These are phyloP conservation scores for Scedosporium aurantiacum DNA, from an alignment of 2,329 filamentous ascomycete species.

Conservation along the genomic window DNA sequence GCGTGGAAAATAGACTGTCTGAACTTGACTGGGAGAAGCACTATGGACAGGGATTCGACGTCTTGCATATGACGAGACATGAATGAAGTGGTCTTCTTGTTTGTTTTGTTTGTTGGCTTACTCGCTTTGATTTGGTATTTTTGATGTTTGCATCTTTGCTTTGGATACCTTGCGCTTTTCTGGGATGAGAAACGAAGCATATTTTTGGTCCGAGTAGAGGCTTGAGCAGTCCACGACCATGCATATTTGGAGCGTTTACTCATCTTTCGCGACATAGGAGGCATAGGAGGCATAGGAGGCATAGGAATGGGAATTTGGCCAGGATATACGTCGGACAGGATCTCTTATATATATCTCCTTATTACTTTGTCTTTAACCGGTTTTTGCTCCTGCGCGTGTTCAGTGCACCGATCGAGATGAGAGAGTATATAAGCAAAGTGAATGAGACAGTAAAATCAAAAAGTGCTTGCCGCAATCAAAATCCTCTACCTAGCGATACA, in stretches of 20 bases:
- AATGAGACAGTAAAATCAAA: neutral
- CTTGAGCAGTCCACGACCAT: too few relatives aligned
- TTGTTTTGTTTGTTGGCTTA: neutral
- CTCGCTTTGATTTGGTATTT: neutral
- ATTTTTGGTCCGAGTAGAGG: too few relatives aligned
- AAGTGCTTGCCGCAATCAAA: neutral
- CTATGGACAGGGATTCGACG: constrained; percentile 78
- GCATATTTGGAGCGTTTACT: too few relatives aligned
- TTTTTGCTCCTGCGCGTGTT: neutral
- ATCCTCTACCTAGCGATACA: neutral
- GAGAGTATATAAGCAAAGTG: neutral
- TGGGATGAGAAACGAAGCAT: too few relatives aligned
- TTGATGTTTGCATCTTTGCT: neutral
- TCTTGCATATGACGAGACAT: constrained; percentile 49
- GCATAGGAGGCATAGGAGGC: too few relatives aligned
- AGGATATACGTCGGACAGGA: neutral
- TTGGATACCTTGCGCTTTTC: neutral
- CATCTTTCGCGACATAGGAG: too few relatives aligned
- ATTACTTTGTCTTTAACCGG: too few relatives aligned
- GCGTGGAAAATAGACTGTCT: constrained; percentile 65
- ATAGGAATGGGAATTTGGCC: too few relatives aligned
- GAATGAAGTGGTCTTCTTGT: neutral
- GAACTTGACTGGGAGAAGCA: constrained; percentile 62
- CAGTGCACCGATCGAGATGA: neutral
- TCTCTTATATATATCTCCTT: too few relatives aligned